Percentiles rank a stretch among this genome's conserved stretches.
phyloP scores from a whole-genome alignment of 176 grass and related monocot species.

The Triticum turgidum region DNA sequence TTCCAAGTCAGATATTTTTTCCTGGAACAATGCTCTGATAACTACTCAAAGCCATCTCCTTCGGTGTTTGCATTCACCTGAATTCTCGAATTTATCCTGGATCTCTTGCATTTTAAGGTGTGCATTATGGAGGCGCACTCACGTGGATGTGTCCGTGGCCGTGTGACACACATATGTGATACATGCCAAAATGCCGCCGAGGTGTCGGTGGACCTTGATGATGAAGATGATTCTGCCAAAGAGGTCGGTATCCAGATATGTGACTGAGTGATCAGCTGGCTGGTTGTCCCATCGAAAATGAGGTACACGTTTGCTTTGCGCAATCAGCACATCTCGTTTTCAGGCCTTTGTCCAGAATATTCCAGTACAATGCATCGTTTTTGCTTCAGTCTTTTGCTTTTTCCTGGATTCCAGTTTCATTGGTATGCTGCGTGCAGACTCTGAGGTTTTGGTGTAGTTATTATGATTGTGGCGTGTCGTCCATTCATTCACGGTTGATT shows the following conservation, averaged over 20 bases:
- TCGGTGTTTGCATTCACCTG: not conserved
- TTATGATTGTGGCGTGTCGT: not conserved
- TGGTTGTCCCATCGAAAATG: not conserved
- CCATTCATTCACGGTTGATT: not conserved
- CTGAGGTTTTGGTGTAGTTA: not conserved
- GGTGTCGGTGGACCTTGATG: not conserved
- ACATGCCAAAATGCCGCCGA: not conserved
- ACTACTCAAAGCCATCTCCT: not conserved
- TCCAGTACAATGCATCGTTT: not conserved
- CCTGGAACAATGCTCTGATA: not conserved
- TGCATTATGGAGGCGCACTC: not conserved
- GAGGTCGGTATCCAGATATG: not conserved
- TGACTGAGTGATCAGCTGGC: not conserved
- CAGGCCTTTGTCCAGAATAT: not conserved
- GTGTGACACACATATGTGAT: no score
- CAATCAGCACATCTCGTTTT: not conserved
- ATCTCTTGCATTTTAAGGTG: not conserved
- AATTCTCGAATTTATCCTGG: not conserved
- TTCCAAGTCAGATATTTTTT: no score
- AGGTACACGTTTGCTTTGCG: not conserved
- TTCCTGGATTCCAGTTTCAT: not conserved
- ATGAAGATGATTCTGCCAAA: not conserved
- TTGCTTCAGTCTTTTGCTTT: not conserved
- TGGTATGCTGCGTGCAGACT: no score
- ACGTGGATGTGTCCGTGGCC: no score